Evolutionary conservation across 768 basidiomycete genomes (phyloP), one percentile per base, ranked within the genome.

Genomic region (Termitomyces sp.): DNA sequence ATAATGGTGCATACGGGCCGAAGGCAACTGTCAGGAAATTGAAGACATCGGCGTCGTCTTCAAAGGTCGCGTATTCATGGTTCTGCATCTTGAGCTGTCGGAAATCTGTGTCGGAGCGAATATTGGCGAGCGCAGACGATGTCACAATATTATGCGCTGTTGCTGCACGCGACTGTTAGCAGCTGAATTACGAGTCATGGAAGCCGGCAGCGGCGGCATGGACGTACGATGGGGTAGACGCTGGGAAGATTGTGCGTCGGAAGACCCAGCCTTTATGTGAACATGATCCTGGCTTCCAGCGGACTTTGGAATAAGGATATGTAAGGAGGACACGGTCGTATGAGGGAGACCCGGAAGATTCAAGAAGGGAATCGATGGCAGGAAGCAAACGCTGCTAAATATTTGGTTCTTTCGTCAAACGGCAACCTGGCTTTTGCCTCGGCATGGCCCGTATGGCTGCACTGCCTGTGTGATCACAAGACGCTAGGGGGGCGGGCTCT

Each of bases 241-340:
- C 35, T 43, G 41, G 40, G 37, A 29, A 54, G 27, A 51, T 34
- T 53, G 41, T 53, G 41, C 52, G 41, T 48, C 46, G 48, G 16
- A 19, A 51, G 32, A 12, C 47, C 49, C 54, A 63, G 46, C 27
- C 56, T 56, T 63, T 65, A 65, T 54, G 63, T 57, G 37, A 40
- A 31, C 64, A 65, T 65, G 57, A 51, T 53, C n/a, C 55, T 21
- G 31, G 12, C 6, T 56, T 27, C 29, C 41, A 29, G 57, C 54
- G 52, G 52, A 49, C 56, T 51, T 60, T 49, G 44, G 23, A 58
- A 27, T 31, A n/a, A n/a, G 44, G 5, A 35, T 48, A 32, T 12
- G 58, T 38, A n/a, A 25, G 14, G 41, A 41, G 32, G 37, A 50
- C 40, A 25, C 47, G 50, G 49, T 53, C 45, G 47, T n/a, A n/a